Base-by-base conservation (phyloP, 192 early-diverging fungal genomes). In the Diversispora eburnea region DNA sequence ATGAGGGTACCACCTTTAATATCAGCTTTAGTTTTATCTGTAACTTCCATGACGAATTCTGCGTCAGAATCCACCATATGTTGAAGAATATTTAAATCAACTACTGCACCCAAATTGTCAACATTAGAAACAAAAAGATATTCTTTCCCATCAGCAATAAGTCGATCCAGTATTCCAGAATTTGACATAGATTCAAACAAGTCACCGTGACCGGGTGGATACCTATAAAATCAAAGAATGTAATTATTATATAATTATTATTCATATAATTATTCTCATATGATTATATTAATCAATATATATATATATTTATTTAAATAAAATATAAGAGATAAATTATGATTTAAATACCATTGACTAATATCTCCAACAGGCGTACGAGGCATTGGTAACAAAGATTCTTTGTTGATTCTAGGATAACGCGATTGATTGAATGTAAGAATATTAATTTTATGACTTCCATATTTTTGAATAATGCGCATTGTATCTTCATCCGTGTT, bases 1-100 rank as follows among this genome's bases (percentile, higher is more conserved):
- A 99, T 95, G 25, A 99, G 82, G n/a, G 98, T 99, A 75, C 98
- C 96, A 75, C 96, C 98, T 89, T 99, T 99, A 82, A 99, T 92
- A 80, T 99, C 98, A 43, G 96, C 94, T 86, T 97, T 95, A 57
- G 95, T 99, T 89, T 99, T 99, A 88, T 99, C 93, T 5, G 95
- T 98, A 19, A 99, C 94, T 80, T 99, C 98, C 98, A 99, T 99
- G 58, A 98, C 83, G 79, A 97, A 99, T 79, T 97, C 96, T 56
- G 95, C 88, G 15, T 85, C 91, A 59, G 90, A 89, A 52, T 87
- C 85, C 46, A 90, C 91, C 89, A 99, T 90, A 79, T 99, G 93
- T 76, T 94, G 84, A 67, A 98, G 81, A 71, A 99, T 98, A 75
- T 88, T 84, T 55, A 91, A 84, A 77, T 99, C 96, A 39, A 98